Percentiles rank a stretch among this genome's conserved stretches.
These are phyloP conservation scores for Pythium dissotocum DNA, from an alignment of 352 stramenopile genomes.

Conservation along the genomic window DNA sequence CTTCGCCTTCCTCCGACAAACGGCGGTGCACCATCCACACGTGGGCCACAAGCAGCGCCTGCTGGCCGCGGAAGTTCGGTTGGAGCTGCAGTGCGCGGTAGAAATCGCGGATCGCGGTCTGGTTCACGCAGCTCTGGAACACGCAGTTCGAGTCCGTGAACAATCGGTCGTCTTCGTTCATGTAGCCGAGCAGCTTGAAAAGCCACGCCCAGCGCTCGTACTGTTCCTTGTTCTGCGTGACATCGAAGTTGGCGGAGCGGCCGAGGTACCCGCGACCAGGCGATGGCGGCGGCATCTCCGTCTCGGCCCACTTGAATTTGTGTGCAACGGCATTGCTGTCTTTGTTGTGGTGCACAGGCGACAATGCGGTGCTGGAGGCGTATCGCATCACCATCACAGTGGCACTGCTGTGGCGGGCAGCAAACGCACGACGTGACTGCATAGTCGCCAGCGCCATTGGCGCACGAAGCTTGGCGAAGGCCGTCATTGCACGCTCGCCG, in stretches of 20 bases:
- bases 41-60: slow-evolving; percentile 93
- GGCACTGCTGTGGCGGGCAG: slow-evolving; percentile 12
- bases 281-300: slow-evolving; percentile 79
- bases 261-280: slow-evolving; percentile 70
- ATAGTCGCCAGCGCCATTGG: slow-evolving; percentile 5
- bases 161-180: slow-evolving; percentile 84
- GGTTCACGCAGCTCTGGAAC: slow-evolving; percentile 85
- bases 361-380: slow-evolving; percentile 23
- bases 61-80: slow-evolving; percentile 90
- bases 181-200: slow-evolving; percentile 81
- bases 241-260: slow-evolving; percentile 80
- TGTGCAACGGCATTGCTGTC: background rate
- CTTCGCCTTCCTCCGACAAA: slow-evolving; percentile 76
- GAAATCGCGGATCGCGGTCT: slow-evolving; percentile 72
- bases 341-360: slow-evolving; percentile 5
- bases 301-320: slow-evolving; percentile 75
- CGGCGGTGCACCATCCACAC: slow-evolving; percentile 97
- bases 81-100: slow-evolving; percentile 65
- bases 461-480: slow-evolving; percentile 22
- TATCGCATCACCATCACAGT: slow-evolving; percentile 24
- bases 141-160: slow-evolving; percentile 73
- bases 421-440: slow-evolving; percentile 12
- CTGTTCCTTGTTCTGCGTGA: slow-evolving; percentile 59
- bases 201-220: slow-evolving; percentile 83
- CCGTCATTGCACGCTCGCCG: background rate